Evolutionary conservation across 1,139 yeast species (phyloP).

Genomic region (Pichia sp.): DNA sequence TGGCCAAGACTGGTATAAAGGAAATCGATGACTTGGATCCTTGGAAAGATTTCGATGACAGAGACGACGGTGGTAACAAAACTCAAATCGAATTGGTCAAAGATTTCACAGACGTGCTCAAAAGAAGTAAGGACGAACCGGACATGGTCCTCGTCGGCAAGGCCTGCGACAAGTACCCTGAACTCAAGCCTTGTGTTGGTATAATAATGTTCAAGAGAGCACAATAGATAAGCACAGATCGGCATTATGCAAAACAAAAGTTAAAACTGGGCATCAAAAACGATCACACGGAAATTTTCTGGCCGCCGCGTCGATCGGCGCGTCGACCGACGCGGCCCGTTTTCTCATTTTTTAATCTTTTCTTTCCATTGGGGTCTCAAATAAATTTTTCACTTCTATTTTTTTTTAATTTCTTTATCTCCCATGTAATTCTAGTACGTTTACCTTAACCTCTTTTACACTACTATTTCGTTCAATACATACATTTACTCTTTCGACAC

Average conservation of each 20-base stretch:
- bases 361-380: not conserved
- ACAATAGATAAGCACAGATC: not conserved
- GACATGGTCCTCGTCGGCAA: conserved; percentile 21
- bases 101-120: conserved; percentile 18
- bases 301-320: too few species aligned
- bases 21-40: conserved; percentile 21
- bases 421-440: not conserved
- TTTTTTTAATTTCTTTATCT: not conserved
- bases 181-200: conserved; percentile 22
- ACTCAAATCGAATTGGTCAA: conserved; percentile 17
- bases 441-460: not conserved
- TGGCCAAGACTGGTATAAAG: conserved; percentile 18
- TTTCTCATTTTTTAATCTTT: not conserved
- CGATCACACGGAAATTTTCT: too few species aligned
- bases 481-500: too few species aligned
- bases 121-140: conserved; percentile 25
- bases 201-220: conserved; percentile 21
- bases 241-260: not conserved
- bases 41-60: conserved; percentile 25
- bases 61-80: conserved; percentile 12
- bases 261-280: too few species aligned
- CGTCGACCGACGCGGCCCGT: not conserved
- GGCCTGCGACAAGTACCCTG: conserved; percentile 17
- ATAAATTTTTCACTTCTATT: not conserved
- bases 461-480: too few species aligned